Conservation (phyloP, 345 rosid species). For the Dipteronia dyeriana region DNA sequence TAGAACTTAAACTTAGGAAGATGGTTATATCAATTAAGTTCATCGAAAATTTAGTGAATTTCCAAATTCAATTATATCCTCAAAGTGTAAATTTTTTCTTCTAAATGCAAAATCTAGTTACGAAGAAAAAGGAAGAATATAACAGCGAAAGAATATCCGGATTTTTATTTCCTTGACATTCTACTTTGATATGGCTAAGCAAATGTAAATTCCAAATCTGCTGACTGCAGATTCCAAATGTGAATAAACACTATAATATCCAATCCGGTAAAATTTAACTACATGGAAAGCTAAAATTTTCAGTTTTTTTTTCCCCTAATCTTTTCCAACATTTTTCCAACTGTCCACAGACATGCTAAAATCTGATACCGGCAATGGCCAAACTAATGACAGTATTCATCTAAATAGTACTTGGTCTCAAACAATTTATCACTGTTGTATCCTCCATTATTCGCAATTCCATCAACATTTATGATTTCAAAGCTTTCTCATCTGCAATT, state of each 20-base stretch:
- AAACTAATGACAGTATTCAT: not conserved
- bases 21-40: not conserved
- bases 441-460: not conserved
- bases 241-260: not conserved
- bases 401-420: not conserved
- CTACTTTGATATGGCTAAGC: not conserved
- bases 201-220: not conserved
- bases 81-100: not conserved
- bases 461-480: not conserved
- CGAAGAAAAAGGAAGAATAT: not conserved
- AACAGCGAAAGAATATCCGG: not conserved
- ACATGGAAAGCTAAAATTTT: not conserved
- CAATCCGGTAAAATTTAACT: too few relatives aligned
- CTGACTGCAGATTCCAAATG: not conserved
- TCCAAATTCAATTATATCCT: not conserved
- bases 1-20: not conserved
- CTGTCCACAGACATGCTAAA: not conserved
- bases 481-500: not conserved
- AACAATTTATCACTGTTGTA: not conserved
- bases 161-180: not conserved
- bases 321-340: not conserved
- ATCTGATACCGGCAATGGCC: not conserved
- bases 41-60: not conserved
- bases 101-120: not conserved
- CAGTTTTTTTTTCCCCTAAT: not conserved